These are phyloP conservation scores for Achlya hypogyna DNA, from an alignment of 352 stramenopile species.

Conservation along the genomic window DNA sequence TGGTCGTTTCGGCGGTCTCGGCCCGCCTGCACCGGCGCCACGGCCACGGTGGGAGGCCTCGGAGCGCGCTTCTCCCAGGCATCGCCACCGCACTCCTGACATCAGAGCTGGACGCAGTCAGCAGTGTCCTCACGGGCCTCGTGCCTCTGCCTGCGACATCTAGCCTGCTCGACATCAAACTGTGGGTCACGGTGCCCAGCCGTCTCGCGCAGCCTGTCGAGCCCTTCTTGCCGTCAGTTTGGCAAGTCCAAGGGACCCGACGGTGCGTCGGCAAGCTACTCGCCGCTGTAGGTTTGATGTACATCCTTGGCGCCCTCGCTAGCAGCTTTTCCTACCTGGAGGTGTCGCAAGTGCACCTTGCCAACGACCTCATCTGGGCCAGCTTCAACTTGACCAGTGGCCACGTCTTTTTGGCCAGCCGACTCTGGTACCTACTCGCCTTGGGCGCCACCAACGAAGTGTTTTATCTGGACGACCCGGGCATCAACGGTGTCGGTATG, in stretches of 20 bases:
- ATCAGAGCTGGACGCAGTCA: neutral
- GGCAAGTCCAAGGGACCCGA: too few relatives aligned
- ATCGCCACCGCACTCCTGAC: neutral
- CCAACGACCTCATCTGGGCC: conserved; percentile 3
- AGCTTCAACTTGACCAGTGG: neutral
- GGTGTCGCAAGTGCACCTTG: neutral
- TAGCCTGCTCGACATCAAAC: conserved; percentile 2
- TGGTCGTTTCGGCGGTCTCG: neutral
- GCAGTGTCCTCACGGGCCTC: neutral
- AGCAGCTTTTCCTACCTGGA: neutral
- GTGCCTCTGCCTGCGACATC: neutral
- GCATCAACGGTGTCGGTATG: neutral
- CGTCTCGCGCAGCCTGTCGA: neutral
- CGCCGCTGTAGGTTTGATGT: neutral
- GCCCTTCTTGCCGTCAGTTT: neutral
- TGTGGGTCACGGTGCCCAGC: neutral
- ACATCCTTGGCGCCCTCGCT: neutral
- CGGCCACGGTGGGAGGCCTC: neutral
- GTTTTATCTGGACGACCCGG: neutral
- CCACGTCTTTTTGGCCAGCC: neutral
- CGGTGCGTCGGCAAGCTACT: too few relatives aligned
- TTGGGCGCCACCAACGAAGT: neutral
- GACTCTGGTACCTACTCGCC: neutral
- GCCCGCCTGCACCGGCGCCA: neutral
- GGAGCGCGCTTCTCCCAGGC: neutral